Evolutionary conservation across 306 rosid species (phyloP).

Genomic region (Medicago ruthenica): DNA sequence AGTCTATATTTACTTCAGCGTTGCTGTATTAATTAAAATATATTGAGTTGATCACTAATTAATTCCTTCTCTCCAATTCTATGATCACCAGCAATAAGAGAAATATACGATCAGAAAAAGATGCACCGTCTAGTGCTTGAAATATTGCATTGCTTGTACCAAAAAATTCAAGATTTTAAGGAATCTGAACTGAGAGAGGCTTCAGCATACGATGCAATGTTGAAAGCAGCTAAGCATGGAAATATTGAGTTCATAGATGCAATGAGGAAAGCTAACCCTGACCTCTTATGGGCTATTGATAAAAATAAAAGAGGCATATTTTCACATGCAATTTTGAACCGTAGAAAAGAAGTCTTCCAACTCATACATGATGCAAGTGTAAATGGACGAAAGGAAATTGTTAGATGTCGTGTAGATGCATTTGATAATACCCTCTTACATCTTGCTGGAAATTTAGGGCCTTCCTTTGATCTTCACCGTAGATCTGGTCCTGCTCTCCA

Average conservation of each 20-base stretch:
- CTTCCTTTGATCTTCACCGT: neutral
- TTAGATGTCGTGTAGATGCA: neutral
- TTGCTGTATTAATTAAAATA: neutral
- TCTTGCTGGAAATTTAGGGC: neutral
- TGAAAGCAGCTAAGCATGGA: constrained; percentile 8
- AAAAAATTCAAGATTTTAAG: neutral
- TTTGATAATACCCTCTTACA: neutral
- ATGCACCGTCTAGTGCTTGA: neutral
- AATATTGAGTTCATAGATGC: constrained; percentile 5
- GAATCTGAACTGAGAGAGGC: neutral
- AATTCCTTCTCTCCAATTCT: neutral
- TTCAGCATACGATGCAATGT: neutral
- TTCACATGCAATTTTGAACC: constrained; percentile 7
- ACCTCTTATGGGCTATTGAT: constrained; percentile 18
- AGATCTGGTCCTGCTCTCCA: neutral
- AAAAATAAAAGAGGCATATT: neutral
- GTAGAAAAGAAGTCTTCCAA: neutral
- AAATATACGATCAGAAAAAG: neutral
- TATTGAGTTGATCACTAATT: neutral
- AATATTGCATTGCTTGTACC: neutral
- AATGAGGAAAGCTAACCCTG: constrained; percentile 25
- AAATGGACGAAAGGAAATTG: neutral
- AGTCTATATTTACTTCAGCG: neutral
- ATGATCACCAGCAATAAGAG: neutral
- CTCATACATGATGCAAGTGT: neutral